Evolutionary conservation across 108 stramenopile genomes (phyloP), one percentile per base, ranked within the genome.

Genomic region (Cyclotella sp.): DNA sequence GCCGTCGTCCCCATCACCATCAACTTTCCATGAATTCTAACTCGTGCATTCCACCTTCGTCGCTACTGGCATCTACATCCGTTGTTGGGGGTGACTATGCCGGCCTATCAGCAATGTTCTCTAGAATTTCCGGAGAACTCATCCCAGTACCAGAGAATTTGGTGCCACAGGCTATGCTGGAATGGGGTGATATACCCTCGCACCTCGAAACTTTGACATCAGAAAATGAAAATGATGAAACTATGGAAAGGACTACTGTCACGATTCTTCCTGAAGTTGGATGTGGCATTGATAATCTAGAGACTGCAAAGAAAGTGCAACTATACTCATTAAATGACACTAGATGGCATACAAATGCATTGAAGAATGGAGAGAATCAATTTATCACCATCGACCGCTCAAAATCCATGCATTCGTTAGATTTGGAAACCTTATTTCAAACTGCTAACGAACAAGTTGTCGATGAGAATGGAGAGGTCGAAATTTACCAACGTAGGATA

Each of bases 271-370:
- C 93, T 9, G 91, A 83, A 29, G 90, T 89, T 0, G 93, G 93
- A 14, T 94, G 93, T 77, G 86, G 83, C 0, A 74, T 94, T 27
- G 93, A 94, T 59, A 94, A 94, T 72, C 51, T 91, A 39, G 93
- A 94, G 45, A 85, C 87, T 15, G 75, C 77, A 18, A 88, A 83
- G 58, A 78, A 68, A 51, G 44, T 49, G 7, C 85, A 91, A 24
- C 54, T 65, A n/a, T 71, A 27, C 53, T n/a, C 21, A 9, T 14
- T 18, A 5, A 0, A 70, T 43, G n/a, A 59, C 22, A 34, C 39
- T 41, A 64, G 22, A 46, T 73, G 60, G 22, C 42, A 13, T 24
- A 34, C 19, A 49, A 18, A n/a, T 61, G 11, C 11, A 43, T 44
- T 57, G 16, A 19, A 19, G 5, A 5, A 21, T 3, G 6, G 24